Percentiles rank a stretch among this genome's conserved stretches.
Conservation (phyloP, 805 yeast genomes). For the Brettanomyces custersianus region DNA sequence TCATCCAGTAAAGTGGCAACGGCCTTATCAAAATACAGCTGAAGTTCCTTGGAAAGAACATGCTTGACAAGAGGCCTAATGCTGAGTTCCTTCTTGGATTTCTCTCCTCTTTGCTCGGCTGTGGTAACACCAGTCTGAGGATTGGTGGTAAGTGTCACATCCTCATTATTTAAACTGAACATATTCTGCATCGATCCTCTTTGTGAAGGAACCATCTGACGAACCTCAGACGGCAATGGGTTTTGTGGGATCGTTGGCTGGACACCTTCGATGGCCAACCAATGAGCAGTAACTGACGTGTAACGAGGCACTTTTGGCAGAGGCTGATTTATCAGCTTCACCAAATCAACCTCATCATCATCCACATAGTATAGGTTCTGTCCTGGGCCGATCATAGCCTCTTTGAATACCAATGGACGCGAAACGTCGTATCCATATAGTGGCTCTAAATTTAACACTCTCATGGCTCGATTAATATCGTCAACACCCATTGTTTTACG, state of each 20-base stretch:
- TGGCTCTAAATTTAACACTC: conserved; percentile 87
- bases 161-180: conserved; percentile 44
- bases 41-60: conserved; percentile 87
- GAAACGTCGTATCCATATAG: conserved; percentile 76
- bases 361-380: conserved; percentile 89
- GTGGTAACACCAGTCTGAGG: conserved; percentile 21
- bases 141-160: conserved; percentile 22
- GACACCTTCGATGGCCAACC: conserved; percentile 98
- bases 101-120: conserved; percentile 16
- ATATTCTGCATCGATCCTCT: conserved; percentile 75
- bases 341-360: conserved; percentile 89
- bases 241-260: conserved; percentile 97
- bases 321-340: conserved; percentile 85
- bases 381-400: conserved; percentile 84
- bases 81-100: conserved; percentile 38
- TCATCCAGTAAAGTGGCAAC: conserved; percentile 65
- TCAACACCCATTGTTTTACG: conserved; percentile 70
- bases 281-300: conserved; percentile 88
- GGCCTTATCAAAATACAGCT: conserved; percentile 85
- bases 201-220: conserved; percentile 63
- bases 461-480: conserved; percentile 75
- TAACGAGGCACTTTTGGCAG: conserved; percentile 91
- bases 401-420: conserved; percentile 69
- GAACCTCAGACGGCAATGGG: conserved; percentile 75
- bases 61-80: conserved; percentile 92